These are phyloP conservation scores for Azolla pinnata DNA, from an alignment of 75 land plant genomes.

Conservation along the genomic window DNA sequence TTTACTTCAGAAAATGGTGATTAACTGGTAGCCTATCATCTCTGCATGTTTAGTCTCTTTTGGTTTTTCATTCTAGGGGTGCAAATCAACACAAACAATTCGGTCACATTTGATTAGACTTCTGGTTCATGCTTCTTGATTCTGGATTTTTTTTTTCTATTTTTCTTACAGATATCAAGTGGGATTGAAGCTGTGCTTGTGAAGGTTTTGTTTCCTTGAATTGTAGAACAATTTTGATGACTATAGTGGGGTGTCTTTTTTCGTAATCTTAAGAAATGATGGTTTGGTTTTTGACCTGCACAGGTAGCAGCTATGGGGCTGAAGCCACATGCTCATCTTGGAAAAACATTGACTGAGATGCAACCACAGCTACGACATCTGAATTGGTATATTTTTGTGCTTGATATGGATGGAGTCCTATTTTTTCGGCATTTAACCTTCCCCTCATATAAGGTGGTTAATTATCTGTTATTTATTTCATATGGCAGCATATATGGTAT, in stretches of 20 bases:
- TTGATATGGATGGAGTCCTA: slow-evolving; percentile 99
- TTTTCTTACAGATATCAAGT: slow-evolving; percentile 37
- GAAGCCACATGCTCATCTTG: slow-evolving; percentile 75
- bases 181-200: slow-evolving; percentile 65
- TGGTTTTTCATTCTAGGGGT: too few species aligned
- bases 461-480: neutral
- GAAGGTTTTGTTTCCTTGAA: slow-evolving; percentile 39
- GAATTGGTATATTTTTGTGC: slow-evolving; percentile 72
- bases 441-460: too few species aligned
- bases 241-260: neutral
- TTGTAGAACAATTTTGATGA: neutral
- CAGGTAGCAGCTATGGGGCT: slow-evolving; percentile 95
- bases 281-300: neutral
- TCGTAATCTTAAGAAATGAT: neutral
- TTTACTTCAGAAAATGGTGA: slow-evolving; percentile 89
- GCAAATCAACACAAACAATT: too few species aligned
- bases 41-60: too few species aligned
- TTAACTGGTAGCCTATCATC: too few species aligned
- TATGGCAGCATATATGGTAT: slow-evolving; percentile 60
- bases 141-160: neutral
- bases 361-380: slow-evolving; percentile 45
- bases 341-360: slow-evolving; percentile 59
- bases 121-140: too few species aligned
- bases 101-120: too few species aligned
- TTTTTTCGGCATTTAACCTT: too few species aligned